Evolutionary conservation across 2,329 filamentous ascomycete genomes (phyloP), one percentile per base, ranked within the genome.

Genomic region (Xylaria hypoxylon): DNA sequence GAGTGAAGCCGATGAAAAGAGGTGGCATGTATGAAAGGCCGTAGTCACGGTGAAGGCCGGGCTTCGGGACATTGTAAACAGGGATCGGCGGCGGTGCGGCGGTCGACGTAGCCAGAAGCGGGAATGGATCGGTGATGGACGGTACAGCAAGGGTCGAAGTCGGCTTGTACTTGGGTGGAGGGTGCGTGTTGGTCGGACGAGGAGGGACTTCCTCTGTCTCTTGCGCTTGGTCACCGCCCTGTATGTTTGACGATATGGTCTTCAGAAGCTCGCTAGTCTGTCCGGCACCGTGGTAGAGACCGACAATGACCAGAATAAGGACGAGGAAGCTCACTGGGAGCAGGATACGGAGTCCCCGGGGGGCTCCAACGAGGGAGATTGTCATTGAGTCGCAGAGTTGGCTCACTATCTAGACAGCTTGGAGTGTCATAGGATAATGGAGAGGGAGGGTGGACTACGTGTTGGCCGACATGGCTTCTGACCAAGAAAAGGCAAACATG

Each of bases 1-100:
- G 75, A 0, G 82, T 83, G 71, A 84, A 85, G 5, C 82, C 80
- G 33, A 85, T 83, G 67, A 84, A 81, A 4, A 85, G 79, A 7
- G 83, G 82, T 0, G 83, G 79, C 35, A 68, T 68, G 51, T 73
- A 72, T 22, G 72, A 69, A 8, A 76, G 68, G 56, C 74, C 74
- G 58, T 76, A 75, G 26, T 76, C 75, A 59, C 78, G 75, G 17
- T 74, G 71, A 17, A 80, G 73, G 45, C 77, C 77, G 17, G 74
- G 70, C n/a, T 71, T 68, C 0, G 79, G 78, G 13, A 70, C 52
- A 64, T 80, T 80, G 71, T 79, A 80, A 51, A 65, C 68, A 6
- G 77, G 77, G 47, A 80, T 77, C 0, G 77, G 69, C 15, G 77
- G 77, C 1, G 78, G 71, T 1, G 72, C 67, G 48, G 68, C 69